These are phyloP conservation scores for Yamadazyma philogaea DNA, from an alignment of 805 yeast species.

Conservation along the genomic window DNA sequence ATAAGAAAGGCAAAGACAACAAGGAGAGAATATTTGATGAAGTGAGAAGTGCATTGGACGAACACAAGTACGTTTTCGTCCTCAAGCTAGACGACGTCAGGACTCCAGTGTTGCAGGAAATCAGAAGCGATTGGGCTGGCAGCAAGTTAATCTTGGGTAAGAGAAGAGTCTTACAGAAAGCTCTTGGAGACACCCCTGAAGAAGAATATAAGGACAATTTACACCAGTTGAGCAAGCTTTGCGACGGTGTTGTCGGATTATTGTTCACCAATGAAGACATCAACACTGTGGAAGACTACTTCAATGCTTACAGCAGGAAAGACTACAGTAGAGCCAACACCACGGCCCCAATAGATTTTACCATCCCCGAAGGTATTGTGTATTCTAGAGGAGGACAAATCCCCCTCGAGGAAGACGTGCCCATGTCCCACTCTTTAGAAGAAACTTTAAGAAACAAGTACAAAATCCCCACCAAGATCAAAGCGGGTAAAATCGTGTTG, in stretches of 20 bases:
- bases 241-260: conserved; percentile 81
- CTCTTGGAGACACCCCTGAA: conserved; percentile 81
- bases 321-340: conserved; percentile 92
- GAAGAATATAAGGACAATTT: conserved; percentile 88
- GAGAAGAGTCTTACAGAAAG: conserved; percentile 88
- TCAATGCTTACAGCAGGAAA: conserved; percentile 67
- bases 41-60: conserved; percentile 76
- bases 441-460: conserved; percentile 84
- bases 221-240: conserved; percentile 59
- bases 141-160: conserved; percentile 88
- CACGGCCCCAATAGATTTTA: conserved; percentile 76
- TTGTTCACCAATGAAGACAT: conserved; percentile 87
- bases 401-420: conserved; percentile 87
- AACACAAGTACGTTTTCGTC: conserved; percentile 77
- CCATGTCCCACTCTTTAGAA: conserved; percentile 94
- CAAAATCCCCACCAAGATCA: conserved; percentile 88
- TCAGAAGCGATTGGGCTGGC: conserved; percentile 90
- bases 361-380: conserved; percentile 84
- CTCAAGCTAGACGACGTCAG: conserved; percentile 87
- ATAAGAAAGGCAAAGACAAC: conserved; percentile 90
- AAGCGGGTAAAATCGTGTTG: conserved; percentile 80
- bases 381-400: conserved; percentile 96
- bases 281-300: conserved; percentile 86
- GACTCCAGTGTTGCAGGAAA: conserved; percentile 91
- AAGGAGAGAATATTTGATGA: conserved; percentile 90